Evolutionary conservation across 2,329 filamentous ascomycete genomes (phyloP), one percentile per base, ranked within the genome.

Genomic region (Volutella citrinella): DNA sequence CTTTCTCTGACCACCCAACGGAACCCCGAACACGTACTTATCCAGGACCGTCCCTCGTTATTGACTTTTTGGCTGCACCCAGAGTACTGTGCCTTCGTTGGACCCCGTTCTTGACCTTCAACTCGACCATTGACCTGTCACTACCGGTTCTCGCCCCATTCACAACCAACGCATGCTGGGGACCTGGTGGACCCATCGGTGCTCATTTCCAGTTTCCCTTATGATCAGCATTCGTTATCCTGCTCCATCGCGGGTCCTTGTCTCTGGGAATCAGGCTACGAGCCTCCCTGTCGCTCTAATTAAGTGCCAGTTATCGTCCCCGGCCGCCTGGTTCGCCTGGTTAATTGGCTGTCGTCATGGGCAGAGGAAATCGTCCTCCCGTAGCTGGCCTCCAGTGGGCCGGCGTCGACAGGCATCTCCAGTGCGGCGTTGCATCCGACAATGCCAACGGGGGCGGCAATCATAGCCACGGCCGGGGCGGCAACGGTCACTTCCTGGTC

Each of bases 161-260:
- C n/a, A n/a, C n/a, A n/a, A n/a, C n/a, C n/a, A n/a, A n/a, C n/a
- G n/a, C n/a, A n/a, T n/a, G n/a, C n/a, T n/a, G n/a, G n/a, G n/a
- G n/a, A n/a, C n/a, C n/a, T 44, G 40, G 51, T 52, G 51, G 51
- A 42, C 35, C 46, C 43, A 38, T 42, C 38, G 43, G 37, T 23
- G 35, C 42, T 52, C 47, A 51, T 51, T 52, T 51, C 51, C 48
- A 45, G 30, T 36, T 43, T 30, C 35, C 38, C 44, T 44, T 30
- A 52, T 49, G 51, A 54, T 52, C 51, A 49, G 45, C 51, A 40
- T 31, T 41, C 31, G 29, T 30, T 40, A 37, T 33, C 42, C 39
- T 42, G 37, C 39, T 39, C 43, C 40, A 48, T 42, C 46, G 42
- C 40, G 34, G 30, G 34, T 48, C 51, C 51, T 45, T 49, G 51